These are phyloP conservation scores for Coniochaeta sp. DNA, from an alignment of 2,329 filamentous ascomycete genomes.

Conservation along the genomic window DNA sequence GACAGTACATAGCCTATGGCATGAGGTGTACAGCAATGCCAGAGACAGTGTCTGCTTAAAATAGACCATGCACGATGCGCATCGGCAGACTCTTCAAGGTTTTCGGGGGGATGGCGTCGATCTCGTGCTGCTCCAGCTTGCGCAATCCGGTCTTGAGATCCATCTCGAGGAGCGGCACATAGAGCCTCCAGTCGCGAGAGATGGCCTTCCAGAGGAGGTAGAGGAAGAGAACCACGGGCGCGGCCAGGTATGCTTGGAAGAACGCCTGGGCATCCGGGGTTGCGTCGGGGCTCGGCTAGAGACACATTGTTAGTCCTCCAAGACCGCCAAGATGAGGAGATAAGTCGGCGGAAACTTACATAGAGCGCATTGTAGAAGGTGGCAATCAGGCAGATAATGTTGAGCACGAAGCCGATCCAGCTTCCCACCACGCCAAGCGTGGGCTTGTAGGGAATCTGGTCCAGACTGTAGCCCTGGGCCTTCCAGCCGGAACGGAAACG, in stretches of 20 bases:
- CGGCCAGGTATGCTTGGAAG: conserved; percentile 52
- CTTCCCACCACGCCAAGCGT: conserved; percentile 57
- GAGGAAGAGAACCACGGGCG: conserved; percentile 45
- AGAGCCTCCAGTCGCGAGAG: conserved; percentile 42
- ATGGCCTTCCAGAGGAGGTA: conserved; percentile 62
- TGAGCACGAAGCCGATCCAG: conserved; percentile 60
- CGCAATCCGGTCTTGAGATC: conserved; percentile 54
- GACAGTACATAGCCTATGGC: not conserved
- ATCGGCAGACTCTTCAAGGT: conserved; percentile 27
- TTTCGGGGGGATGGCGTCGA: conserved; percentile 20
- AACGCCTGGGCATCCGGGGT: conserved; percentile 38
- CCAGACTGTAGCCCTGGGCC: conserved; percentile 44
- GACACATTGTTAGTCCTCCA: conserved; percentile 8
- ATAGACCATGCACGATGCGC: conserved; percentile 24
- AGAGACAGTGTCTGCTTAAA: conserved; percentile 17
- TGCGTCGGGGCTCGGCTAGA: conserved; percentile 24
- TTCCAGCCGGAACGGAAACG: conserved; percentile 58
- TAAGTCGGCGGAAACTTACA: conserved; percentile 21
- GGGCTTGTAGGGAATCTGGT: conserved; percentile 40
- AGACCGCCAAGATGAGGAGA: not conserved
- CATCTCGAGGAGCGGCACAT: conserved; percentile 51
- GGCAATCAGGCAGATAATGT: conserved; percentile 60
- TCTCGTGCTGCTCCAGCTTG: conserved; percentile 42
- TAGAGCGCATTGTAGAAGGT: conserved; percentile 65
- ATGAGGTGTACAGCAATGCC: not conserved